Conservation (phyloP, 305 asterid species). For the Fraxinus paxiana region DNA sequence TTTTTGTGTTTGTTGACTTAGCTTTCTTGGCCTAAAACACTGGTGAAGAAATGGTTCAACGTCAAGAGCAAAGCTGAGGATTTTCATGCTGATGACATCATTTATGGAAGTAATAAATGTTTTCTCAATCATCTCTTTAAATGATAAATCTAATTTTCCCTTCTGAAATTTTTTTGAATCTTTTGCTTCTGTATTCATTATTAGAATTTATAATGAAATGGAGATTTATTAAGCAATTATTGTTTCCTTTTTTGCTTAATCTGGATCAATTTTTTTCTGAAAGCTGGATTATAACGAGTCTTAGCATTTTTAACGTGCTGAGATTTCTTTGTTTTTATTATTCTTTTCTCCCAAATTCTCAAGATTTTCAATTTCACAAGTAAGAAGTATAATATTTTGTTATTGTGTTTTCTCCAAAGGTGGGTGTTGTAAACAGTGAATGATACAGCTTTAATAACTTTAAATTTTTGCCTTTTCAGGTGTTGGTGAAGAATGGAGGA, state of each 20-base stretch:
- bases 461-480: slow-evolving; percentile 61
- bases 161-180: not conserved
- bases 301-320: slow-evolving; percentile 24
- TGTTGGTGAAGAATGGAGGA: slow-evolving; percentile 92
- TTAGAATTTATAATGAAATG: not conserved
- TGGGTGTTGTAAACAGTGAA: slow-evolving; percentile 44
- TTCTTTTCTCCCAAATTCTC: slow-evolving; percentile 25
- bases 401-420: slow-evolving; percentile 35
- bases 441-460: slow-evolving; percentile 52
- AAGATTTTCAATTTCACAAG: slow-evolving; percentile 53
- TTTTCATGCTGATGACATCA: slow-evolving; percentile 81
- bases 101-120: slow-evolving; percentile 43
- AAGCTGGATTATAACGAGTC: slow-evolving; percentile 23
- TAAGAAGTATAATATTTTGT: slow-evolving; percentile 25
- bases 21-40: slow-evolving; percentile 83
- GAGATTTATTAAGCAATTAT: not conserved
- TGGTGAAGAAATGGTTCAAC: slow-evolving; percentile 92
- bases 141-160: slow-evolving; percentile 15
- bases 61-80: slow-evolving; percentile 73
- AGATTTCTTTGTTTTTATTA: slow-evolving; percentile 34
- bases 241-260: not conserved
- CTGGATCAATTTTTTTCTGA: slow-evolving; percentile 21
- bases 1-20: slow-evolving; percentile 26
- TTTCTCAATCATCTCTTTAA: slow-evolving; percentile 14
- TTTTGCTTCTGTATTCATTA: not conserved